Evolutionary conservation across 2,329 filamentous ascomycete genomes (phyloP).

Genomic region (Fusarium succisae): DNA sequence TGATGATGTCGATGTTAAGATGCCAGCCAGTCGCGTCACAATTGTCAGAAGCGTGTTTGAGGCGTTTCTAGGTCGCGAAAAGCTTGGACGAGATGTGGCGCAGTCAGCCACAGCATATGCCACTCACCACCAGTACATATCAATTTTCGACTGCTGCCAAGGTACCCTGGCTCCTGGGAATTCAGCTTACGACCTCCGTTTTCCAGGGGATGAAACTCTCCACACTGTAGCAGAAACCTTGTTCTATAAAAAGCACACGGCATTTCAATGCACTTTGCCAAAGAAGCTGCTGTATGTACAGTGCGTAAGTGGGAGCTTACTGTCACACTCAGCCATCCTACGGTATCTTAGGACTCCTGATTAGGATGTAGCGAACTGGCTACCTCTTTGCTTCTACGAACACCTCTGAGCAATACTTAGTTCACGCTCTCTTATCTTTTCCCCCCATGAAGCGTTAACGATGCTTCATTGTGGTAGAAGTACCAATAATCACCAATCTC

Average conservation of each 20-base stretch:
- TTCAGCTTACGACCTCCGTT: constrained; percentile 26
- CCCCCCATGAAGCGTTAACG: constrained; percentile 9
- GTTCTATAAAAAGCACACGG: constrained; percentile 38
- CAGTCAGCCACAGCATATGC: constrained; percentile 43
- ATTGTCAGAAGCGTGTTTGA: constrained; percentile 30
- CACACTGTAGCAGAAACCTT: constrained; percentile 37
- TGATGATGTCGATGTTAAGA: constrained; percentile 28
- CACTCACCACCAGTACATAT: neutral
- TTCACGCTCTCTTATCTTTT: constrained; percentile 9
- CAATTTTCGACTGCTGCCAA: constrained; percentile 1
- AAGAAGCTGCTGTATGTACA: constrained; percentile 23
- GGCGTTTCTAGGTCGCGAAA: constrained; percentile 35
- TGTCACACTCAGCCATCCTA: constrained; percentile 24
- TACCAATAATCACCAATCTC: constrained; percentile 10
- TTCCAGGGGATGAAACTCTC: constrained; percentile 15
- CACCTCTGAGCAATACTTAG: constrained; percentile 10
- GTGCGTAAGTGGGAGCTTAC: constrained; percentile 19
- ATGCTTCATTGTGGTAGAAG: constrained; percentile 32
- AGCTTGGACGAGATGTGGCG: constrained; percentile 32
- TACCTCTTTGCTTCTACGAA: constrained; percentile 28
- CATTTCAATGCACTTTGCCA: neutral
- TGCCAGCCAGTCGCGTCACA: constrained; percentile 40
- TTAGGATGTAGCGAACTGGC: constrained; percentile 20
- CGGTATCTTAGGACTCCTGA: constrained; percentile 35
- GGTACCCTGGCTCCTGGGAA: neutral